phyloP scores from a whole-genome alignment of 1,284 basidiomycete genomes.

The Dichomitus squalens region DNA sequence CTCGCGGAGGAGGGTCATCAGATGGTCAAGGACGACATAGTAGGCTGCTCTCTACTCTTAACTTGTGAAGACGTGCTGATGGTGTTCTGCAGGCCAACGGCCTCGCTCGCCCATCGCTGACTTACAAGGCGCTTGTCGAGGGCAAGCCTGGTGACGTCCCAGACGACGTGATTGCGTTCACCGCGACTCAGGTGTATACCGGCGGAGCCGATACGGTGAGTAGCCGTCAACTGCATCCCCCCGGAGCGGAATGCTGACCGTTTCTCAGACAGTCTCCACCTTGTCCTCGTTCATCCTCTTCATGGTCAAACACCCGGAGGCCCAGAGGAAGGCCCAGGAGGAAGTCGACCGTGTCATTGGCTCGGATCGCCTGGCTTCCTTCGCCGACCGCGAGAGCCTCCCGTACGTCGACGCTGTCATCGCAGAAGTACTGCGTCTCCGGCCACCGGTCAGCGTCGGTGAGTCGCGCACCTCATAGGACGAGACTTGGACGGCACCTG shows the following conservation, averaged over 20 bases:
- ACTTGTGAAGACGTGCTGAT: slow-evolving; percentile 44
- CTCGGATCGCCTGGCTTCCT: slow-evolving; percentile 31
- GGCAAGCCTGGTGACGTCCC: slow-evolving; percentile 41
- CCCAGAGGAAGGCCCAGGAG: slow-evolving; percentile 32
- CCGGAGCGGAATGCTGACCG: not conserved
- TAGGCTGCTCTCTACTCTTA: not conserved
- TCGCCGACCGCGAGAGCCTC: slow-evolving; percentile 29
- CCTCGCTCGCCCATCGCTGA: slow-evolving; percentile 25
- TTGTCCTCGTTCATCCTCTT: slow-evolving; percentile 29
- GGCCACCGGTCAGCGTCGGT: slow-evolving; percentile 20
- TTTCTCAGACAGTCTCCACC: slow-evolving; percentile 8
- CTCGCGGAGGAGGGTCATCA: slow-evolving; percentile 11
- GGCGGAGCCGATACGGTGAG: slow-evolving; percentile 16
- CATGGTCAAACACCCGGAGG: slow-evolving; percentile 32
- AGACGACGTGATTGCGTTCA: slow-evolving; percentile 12
- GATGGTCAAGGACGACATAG: slow-evolving; percentile 16
- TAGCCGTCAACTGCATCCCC: not conserved
- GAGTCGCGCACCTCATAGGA: not conserved
- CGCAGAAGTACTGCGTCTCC: slow-evolving; percentile 36
- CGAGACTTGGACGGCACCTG: not conserved
- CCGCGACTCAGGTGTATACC: slow-evolving; percentile 15
- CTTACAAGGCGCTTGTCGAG: slow-evolving; percentile 51
- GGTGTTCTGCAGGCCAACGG: slow-evolving; percentile 29
- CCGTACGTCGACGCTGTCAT: slow-evolving; percentile 34
- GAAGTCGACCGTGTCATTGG: slow-evolving; percentile 36